Base-by-base conservation (phyloP, 805 yeast genomes). In the Candida koratica region DNA sequence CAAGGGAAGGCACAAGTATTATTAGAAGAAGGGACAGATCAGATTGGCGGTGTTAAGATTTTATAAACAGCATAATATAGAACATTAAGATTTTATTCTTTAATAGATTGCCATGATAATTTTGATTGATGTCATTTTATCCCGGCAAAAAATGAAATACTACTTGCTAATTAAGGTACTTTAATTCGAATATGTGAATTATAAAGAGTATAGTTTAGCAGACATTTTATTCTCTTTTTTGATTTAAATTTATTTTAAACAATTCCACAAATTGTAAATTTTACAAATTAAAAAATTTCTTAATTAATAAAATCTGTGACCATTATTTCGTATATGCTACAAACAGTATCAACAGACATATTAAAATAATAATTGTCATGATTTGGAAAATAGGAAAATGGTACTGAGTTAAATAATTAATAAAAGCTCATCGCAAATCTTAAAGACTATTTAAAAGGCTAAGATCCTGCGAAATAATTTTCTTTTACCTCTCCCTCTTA, bases 31-130 rank as follows among this genome's bases (percentile, higher is more conserved):
- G 80, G 79, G 9, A 38, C 53, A 25, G 53, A 55, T 5, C 71
- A 67, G 34, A 73, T 83, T 15, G 82, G 81, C 2, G 97, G 95
- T 15, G 84, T 89, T 4, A 90, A 90, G 60, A 71, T 79, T 17
- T 74, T 75, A 19, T 77, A 51, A 32, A 10, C 4, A 12, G 12
- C 19, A 11, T 20, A 10, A 20, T 8, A 10, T 20, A 20, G 22
- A 23, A 15, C 7, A 14, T 15, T 15, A 5, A 20, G 4, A 14
- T 15, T 11, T 10, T 14, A 12, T 4, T 13, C 9, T 15, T 15
- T 11, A 17, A 11, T 25, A 17, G 10, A 22, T 18, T 36, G 39
- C 39, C 39, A 36, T 15, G 39, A 31, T 30, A 30, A 17, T 3
- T 18, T 5, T 20, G 41, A 23, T 28, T 17, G 26, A 25, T 19